These are phyloP conservation scores for Kwoniella heveanensis DNA, from an alignment of 768 basidiomycete species.

Conservation along the genomic window DNA sequence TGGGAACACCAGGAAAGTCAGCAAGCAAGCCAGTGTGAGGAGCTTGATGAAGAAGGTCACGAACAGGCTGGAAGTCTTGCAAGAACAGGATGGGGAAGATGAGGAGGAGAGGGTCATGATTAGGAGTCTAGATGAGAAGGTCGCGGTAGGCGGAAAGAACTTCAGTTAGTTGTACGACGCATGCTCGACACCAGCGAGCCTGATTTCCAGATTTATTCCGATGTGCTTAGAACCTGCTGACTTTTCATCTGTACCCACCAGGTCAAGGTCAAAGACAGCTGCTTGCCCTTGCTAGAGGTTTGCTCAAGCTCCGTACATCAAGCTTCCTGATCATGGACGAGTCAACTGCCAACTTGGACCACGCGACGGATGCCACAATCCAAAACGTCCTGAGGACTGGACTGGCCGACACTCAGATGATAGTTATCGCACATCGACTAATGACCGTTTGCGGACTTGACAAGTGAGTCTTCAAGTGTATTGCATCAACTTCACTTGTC, in stretches of 20 bases:
- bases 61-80: slow-evolving; percentile 10
- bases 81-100: slow-evolving; percentile 26
- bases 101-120: slow-evolving; percentile 51
- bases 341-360: slow-evolving; percentile 60
- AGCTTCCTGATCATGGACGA: slow-evolving; percentile 67
- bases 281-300: slow-evolving; percentile 63
- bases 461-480: slow-evolving; percentile 50
- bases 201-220: no score
- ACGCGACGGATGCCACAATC: slow-evolving; percentile 64
- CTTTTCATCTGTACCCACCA: slow-evolving; percentile 15
- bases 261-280: slow-evolving; percentile 64
- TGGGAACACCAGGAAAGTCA: slow-evolving; percentile 4
- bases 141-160: slow-evolving; percentile 57
- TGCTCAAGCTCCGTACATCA: slow-evolving; percentile 60
- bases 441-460: slow-evolving; percentile 65
- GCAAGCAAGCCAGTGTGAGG: slow-evolving; percentile 11
- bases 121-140: slow-evolving; percentile 53
- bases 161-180: slow-evolving; percentile 56
- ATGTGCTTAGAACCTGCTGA: neutral
- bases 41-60: slow-evolving; percentile 11
- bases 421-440: slow-evolving; percentile 65
- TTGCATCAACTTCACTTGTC: neutral
- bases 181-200: neutral
- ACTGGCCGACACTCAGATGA: slow-evolving; percentile 60
- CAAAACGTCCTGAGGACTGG: slow-evolving; percentile 63